These are phyloP conservation scores for Thinopyrum elongatum DNA, from an alignment of 176 grass and related monocot species.

Conservation along the genomic window DNA sequence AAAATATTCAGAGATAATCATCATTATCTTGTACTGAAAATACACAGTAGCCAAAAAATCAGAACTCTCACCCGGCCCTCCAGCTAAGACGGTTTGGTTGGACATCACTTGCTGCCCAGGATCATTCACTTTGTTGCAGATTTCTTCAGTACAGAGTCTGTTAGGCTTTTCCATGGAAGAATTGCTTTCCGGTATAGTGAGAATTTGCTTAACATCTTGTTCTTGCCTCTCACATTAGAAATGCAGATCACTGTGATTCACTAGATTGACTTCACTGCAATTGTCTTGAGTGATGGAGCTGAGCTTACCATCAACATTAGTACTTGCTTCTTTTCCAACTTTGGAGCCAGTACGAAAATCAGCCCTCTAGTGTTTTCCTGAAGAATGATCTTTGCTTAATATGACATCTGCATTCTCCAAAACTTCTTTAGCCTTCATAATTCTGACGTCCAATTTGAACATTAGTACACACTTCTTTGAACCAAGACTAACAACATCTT, in stretches of 20 bases:
- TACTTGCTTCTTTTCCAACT: background rate
- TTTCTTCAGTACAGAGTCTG: background rate
- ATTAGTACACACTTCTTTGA: background rate
- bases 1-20: background rate
- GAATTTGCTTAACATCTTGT: background rate
- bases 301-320: background rate
- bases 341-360: constrained; percentile 13
- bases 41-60: background rate
- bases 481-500: background rate
- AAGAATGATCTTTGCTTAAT: constrained; percentile 4
- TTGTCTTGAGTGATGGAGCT: background rate
- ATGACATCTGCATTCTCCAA: background rate
- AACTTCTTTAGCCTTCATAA: background rate
- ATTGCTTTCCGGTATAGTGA: background rate
- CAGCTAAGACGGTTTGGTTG: constrained; percentile 18
- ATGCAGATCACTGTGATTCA: constrained; percentile 12
- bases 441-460: background rate
- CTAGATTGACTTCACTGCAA: background rate
- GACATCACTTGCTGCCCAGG: constrained; percentile 13
- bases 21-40: background rate
- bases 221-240: constrained; percentile 11
- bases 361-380: background rate
- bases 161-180: background rate
- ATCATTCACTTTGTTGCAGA: constrained; percentile 12
- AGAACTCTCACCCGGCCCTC: constrained; percentile 43